Evolutionary conservation across 1,139 yeast species (phyloP).

Genomic region (Saccharomyces hybrid): DNA sequence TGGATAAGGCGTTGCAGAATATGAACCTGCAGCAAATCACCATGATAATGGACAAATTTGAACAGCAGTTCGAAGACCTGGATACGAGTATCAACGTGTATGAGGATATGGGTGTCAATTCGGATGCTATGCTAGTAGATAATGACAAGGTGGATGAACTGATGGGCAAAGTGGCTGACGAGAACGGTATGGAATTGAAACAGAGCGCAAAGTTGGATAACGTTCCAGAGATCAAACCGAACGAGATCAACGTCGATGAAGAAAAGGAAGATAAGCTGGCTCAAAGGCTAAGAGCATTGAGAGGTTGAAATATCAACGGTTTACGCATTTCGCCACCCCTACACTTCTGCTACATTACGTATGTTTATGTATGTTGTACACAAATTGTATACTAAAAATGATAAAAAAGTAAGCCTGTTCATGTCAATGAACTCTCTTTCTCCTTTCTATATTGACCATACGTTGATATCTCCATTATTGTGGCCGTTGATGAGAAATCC

Average conservation of each 20-base stretch:
- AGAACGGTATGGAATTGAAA: constrained; percentile 89
- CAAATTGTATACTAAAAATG: not conserved
- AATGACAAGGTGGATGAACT: constrained; percentile 92
- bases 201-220: constrained; percentile 57
- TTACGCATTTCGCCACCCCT: not conserved
- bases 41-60: constrained; percentile 94
- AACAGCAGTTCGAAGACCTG: constrained; percentile 88
- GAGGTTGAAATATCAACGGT: constrained; percentile 30
- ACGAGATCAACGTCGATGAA: constrained; percentile 42
- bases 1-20: constrained; percentile 92
- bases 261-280: constrained; percentile 84
- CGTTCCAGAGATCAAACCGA: constrained; percentile 33
- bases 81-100: constrained; percentile 92
- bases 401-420: not conserved
- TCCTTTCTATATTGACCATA: not conserved
- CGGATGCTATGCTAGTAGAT: constrained; percentile 69
- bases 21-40: constrained; percentile 93
- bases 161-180: constrained; percentile 93
- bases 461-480: not conserved
- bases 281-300: constrained; percentile 77
- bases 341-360: not conserved
- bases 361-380: not conserved
- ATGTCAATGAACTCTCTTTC: not conserved
- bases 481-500: not conserved
- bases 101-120: constrained; percentile 81